Evolutionary conservation across 257 asterid species (phyloP).

Genomic region (Solanum arcanum): DNA sequence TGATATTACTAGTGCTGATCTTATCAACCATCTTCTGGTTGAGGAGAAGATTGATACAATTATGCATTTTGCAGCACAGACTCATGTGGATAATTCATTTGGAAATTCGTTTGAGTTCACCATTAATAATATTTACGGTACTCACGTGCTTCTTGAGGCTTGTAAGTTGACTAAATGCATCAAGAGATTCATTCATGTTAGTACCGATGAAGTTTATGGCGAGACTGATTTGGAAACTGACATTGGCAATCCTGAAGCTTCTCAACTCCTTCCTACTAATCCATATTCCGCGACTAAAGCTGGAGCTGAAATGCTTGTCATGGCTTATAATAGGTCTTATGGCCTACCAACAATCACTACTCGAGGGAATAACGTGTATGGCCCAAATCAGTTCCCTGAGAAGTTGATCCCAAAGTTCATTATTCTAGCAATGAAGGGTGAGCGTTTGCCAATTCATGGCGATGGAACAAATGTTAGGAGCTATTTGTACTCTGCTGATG

Average conservation of each 20-base stretch:
- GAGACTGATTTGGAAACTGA: not conserved
- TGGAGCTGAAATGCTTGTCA: constrained; percentile 6
- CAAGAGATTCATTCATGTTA: constrained; percentile 1
- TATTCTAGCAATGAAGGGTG: constrained; percentile 1
- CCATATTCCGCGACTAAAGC: not conserved
- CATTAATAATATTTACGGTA: constrained; percentile 1
- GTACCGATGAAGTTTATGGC: constrained; percentile 3
- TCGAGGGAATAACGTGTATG: constrained; percentile 7
- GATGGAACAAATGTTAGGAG: constrained; percentile 2
- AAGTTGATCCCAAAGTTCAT: constrained; percentile 10
- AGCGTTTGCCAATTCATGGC: constrained; percentile 2
- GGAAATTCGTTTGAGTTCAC: constrained; percentile 6
- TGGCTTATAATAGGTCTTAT: constrained; percentile 3
- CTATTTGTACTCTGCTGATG: not conserved
- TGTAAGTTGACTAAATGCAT: not conserved
- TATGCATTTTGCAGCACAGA: constrained; percentile 11
- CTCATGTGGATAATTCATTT: constrained; percentile 6
- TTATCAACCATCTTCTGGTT: constrained; percentile 1
- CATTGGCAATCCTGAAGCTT: constrained; percentile 4
- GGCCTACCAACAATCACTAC: constrained; percentile 1
- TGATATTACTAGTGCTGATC: constrained; percentile 1
- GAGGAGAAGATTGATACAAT: constrained; percentile 3
- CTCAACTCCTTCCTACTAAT: constrained; percentile 6
- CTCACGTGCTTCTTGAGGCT: constrained; percentile 10
- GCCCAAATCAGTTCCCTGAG: constrained; percentile 8